phyloP scores from a whole-genome alignment of 306 rosid species.

The Neltuma alba region DNA sequence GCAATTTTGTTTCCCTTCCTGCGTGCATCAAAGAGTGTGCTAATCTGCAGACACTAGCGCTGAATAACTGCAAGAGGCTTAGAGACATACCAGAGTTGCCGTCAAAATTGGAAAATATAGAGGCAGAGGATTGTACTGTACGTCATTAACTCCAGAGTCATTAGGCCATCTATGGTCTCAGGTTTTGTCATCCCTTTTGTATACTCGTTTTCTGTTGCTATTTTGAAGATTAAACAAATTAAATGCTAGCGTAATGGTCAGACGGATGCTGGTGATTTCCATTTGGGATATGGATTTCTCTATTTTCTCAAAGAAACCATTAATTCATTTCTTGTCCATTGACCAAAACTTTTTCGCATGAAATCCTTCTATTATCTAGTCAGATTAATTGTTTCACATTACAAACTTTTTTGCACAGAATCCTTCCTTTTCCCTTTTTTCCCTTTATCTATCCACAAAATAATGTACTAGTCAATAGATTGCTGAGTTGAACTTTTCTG shows the following conservation, averaged over 20 bases:
- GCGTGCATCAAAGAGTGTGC: constrained; percentile 14
- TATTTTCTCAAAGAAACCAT: neutral
- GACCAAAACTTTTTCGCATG: neutral
- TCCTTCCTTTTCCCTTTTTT: no score
- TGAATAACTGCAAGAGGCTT: neutral
- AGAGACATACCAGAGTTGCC: neutral
- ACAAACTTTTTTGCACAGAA: neutral
- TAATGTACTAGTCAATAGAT: neutral
- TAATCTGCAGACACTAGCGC: neutral
- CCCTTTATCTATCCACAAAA: neutral
- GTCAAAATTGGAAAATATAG: no score
- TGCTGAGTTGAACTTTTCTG: neutral
- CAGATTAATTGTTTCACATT: neutral
- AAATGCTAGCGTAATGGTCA: neutral
- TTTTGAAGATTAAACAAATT: neutral
- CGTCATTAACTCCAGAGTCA: neutral
- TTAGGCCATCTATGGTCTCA: neutral
- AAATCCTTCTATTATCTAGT: neutral
- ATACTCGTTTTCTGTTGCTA: neutral
- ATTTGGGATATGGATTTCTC: neutral
- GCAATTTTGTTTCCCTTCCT: neutral
- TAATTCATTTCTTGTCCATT: neutral
- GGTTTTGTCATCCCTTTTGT: neutral
- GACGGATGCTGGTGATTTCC: neutral
- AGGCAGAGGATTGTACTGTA: neutral